Evolutionary conservation across 306 rosid species (phyloP).

Genomic region (Oemleria cerasiformis): DNA sequence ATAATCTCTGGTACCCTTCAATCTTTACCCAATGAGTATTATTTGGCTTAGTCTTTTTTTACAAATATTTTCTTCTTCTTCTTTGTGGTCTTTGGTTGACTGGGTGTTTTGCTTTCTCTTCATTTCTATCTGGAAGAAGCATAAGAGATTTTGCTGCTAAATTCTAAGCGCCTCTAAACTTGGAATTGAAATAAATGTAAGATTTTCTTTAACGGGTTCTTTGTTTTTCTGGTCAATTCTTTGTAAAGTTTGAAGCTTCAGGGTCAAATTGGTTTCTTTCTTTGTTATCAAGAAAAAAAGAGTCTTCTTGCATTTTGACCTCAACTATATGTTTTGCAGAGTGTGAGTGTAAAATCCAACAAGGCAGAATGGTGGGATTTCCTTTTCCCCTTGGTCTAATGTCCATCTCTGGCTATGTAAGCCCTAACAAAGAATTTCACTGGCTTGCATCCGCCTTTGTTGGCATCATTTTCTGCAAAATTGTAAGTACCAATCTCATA

Average conservation of each 20-base stretch:
- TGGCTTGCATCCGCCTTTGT: constrained; percentile 53
- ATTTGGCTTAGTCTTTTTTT: not conserved
- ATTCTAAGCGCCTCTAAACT: not conserved
- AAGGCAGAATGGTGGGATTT: constrained; percentile 41
- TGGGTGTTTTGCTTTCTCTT: not conserved
- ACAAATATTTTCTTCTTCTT: not conserved
- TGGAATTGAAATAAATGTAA: not conserved
- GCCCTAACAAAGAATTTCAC: constrained; percentile 50
- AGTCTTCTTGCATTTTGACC: not conserved
- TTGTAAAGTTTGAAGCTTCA: not conserved
- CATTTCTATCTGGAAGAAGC: not conserved
- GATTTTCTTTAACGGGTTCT: constrained; percentile 8
- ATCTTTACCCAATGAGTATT: not conserved
- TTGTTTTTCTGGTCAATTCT: not conserved
- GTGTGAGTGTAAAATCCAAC: constrained; percentile 9
- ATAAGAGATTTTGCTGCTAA: not conserved
- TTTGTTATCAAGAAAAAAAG: not conserved
- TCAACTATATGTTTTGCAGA: constrained; percentile 3
- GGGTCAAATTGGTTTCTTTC: not conserved
- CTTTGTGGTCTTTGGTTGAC: not conserved
- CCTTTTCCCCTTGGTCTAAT: constrained; percentile 28
- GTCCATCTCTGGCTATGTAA: constrained; percentile 32
- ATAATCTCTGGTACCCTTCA: constrained; percentile 2
- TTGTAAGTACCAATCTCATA: constrained; percentile 52
- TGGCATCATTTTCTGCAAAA: constrained; percentile 59